These are phyloP conservation scores for Aspergillus sp. DNA, from an alignment of 2,329 filamentous ascomycete species.

Conservation along the genomic window DNA sequence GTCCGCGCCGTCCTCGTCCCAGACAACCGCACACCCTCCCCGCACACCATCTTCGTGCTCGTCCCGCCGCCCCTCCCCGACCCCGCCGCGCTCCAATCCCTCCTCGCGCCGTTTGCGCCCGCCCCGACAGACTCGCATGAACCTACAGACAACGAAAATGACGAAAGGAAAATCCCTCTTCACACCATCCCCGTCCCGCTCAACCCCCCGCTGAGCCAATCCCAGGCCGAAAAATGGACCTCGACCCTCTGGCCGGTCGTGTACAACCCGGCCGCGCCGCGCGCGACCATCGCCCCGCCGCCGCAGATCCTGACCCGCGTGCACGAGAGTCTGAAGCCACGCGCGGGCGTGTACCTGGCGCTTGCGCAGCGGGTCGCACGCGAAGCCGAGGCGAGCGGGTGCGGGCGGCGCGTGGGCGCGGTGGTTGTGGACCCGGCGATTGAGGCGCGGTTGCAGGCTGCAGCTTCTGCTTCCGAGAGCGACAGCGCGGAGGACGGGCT, in stretches of 20 bases:
- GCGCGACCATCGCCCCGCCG: conserved; percentile 43
- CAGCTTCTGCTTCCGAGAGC: conserved; percentile 13
- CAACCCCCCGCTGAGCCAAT: conserved; percentile 37
- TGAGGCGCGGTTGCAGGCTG: conserved; percentile 21
- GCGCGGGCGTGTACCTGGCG: conserved; percentile 39
- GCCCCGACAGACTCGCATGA: conserved; percentile 7
- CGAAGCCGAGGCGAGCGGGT: conserved; percentile 36
- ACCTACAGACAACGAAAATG: not conserved
- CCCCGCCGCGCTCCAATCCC: conserved; percentile 27
- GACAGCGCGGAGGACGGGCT: conserved; percentile 22
- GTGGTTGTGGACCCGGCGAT: conserved; percentile 47
- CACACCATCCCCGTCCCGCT: conserved; percentile 38
- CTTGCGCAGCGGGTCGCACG: conserved; percentile 39
- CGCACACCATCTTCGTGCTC: conserved; percentile 41
- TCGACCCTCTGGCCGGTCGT: conserved; percentile 43
- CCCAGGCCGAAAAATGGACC: conserved; percentile 45
- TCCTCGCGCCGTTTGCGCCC: conserved; percentile 39
- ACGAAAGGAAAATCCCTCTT: conserved; percentile 21
- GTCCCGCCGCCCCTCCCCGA: conserved; percentile 42
- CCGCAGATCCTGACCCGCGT: conserved; percentile 35
- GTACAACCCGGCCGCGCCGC: conserved; percentile 46
- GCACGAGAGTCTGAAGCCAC: conserved; percentile 35
- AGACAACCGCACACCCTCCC: conserved; percentile 10
- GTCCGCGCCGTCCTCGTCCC: conserved; percentile 24
- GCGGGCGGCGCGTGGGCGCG: conserved; percentile 42